phyloP scores from a whole-genome alignment of 164 flowering plant species.

The Macadamia integrifolia region DNA sequence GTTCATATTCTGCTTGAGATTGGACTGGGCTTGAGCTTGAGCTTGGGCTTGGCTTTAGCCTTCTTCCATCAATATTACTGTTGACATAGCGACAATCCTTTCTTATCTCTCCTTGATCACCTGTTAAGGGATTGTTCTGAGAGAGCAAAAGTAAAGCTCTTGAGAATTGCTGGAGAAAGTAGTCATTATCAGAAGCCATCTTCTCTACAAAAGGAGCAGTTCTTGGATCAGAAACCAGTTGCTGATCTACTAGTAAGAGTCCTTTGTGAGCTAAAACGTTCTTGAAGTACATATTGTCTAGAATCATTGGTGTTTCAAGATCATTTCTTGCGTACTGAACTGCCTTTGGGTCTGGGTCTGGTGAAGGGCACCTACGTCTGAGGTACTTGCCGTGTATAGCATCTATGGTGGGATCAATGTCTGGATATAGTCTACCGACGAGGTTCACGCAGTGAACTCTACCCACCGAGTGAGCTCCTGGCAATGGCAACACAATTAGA shows the following conservation, averaged over 20 bases:
- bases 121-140: constrained; percentile 69
- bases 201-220: constrained; percentile 60
- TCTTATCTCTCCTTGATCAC: constrained; percentile 63
- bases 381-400: constrained; percentile 61
- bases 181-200: constrained; percentile 71
- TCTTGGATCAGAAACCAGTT: constrained; percentile 48
- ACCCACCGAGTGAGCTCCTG: constrained; percentile 94
- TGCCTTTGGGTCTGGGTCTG: constrained; percentile 53
- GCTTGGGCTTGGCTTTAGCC: too few species aligned
- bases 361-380: constrained; percentile 60
- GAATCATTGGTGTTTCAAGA: constrained; percentile 60
- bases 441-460: constrained; percentile 73
- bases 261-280: constrained; percentile 65
- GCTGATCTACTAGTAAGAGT: constrained; percentile 55
- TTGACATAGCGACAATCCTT: constrained; percentile 74
- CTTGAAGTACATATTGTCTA: constrained; percentile 79
- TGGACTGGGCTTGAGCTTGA: too few species aligned
- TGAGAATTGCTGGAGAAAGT: constrained; percentile 64
- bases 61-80: background rate
- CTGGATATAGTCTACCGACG: constrained; percentile 70
- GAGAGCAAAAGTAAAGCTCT: constrained; percentile 51
- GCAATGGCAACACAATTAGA: too few species aligned
- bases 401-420: constrained; percentile 70
- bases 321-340: constrained; percentile 72
- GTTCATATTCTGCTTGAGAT: too few species aligned